Conservation (phyloP, 257 asterid genomes). For the Primulina eburnea region DNA sequence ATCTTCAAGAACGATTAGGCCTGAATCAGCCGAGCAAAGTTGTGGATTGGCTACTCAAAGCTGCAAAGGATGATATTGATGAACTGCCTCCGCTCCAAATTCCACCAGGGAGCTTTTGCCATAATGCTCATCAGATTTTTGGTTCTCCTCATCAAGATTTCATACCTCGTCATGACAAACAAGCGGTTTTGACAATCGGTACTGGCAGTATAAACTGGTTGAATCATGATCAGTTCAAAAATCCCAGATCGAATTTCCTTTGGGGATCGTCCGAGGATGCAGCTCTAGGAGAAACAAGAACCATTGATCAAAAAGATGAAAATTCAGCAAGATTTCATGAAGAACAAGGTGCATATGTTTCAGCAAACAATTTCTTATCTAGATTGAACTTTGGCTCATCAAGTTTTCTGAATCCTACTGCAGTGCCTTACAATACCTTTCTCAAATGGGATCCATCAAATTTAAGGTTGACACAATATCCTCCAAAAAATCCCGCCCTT, state of each 20-base stretch:
- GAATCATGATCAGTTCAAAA: conserved; percentile 12
- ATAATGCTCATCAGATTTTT: conserved; percentile 26
- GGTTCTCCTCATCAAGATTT: conserved; percentile 21
- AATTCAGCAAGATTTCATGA: conserved; percentile 10
- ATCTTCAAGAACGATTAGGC: conserved; percentile 51
- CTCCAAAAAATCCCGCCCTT: conserved; percentile 22
- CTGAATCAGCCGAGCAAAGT: conserved; percentile 49
- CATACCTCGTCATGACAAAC: conserved; percentile 3
- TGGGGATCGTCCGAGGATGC: conserved; percentile 27
- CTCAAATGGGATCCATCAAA: conserved; percentile 49
- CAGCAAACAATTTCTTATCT: conserved; percentile 29
- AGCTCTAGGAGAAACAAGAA: conserved; percentile 11
- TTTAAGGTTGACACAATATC: conserved; percentile 36
- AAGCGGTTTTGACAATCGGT: conserved; percentile 20
- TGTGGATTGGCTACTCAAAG: conserved; percentile 50
- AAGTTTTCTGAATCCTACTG: conserved; percentile 29
- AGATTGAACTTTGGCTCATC: conserved; percentile 17
- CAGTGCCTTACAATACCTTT: conserved; percentile 26
- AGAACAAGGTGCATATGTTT: conserved; percentile 21
- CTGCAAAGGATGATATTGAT: conserved; percentile 45
- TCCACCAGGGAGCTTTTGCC: conserved; percentile 34
- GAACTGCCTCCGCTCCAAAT: conserved; percentile 46
- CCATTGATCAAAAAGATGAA: conserved; percentile 7
- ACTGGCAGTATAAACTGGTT: conserved; percentile 18
- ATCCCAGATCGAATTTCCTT: conserved; percentile 14